Evolutionary conservation across 2,329 filamentous ascomycete species (phyloP), one percentile per base, ranked within the genome.

Genomic region (Cladobotryum protrusum): DNA sequence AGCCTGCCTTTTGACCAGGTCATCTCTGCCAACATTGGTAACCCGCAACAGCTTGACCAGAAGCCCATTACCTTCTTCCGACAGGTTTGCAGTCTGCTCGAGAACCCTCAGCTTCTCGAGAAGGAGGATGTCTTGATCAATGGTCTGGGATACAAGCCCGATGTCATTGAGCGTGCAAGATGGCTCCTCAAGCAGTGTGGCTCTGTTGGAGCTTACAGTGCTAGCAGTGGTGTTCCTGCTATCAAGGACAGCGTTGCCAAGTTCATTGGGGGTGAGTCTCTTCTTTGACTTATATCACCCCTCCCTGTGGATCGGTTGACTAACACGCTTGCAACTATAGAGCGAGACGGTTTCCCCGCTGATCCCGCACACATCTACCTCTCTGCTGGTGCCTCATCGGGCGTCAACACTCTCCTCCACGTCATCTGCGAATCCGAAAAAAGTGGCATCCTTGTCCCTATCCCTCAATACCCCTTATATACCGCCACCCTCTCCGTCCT

Each of bases 11-110:
- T 99, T 70, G 78, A 88, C 61, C 80, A 89, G 53, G 85, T 99
- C 70, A 92, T 99, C 73, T 91, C 88, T 56, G 93, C 93, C 72
- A 99, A 99, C 74, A 99, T 99, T 64, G 93, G 93, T 65, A 99
- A 99, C 76, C 93, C 93, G 4, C 93, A 99, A 72, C 93, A 99
- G 73, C 83, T 99, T 56, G 93, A 96, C 73, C 93, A 99, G 79
- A 95, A 97, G 78, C 93, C 93, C 63, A 92, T 99, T 63, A 99
- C 93, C 59, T 99, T 96, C 78, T 96, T 99, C 82, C 85, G 93
- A 60, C 92, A 99, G 74, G 93, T 99, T 24, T 80, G 93, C 63
- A 95, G 89, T 72, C 70, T 99, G 55, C 72, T 97, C 52, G 93
- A 99, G 77, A 91, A 97, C 75, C 93, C 93, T 1, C 68, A 76